Percentiles rank a stretch among this genome's conserved stretches.
Evolutionary conservation across 2,329 filamentous ascomycete genomes (phyloP).

Genomic region (Fusarium decemcellulare): DNA sequence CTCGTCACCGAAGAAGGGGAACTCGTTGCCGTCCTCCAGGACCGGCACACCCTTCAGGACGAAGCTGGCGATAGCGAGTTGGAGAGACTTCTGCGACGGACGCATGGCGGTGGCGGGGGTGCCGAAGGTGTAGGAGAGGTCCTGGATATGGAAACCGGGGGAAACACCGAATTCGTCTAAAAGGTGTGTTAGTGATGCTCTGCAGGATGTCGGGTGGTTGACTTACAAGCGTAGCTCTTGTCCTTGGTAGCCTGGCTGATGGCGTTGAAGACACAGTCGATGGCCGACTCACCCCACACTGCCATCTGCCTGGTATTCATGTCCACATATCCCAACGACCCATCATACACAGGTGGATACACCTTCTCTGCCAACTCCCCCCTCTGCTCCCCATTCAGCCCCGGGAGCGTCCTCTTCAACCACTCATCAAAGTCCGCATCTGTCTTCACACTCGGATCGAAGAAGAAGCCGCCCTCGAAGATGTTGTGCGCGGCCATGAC

Average conservation of each 20-base stretch:
- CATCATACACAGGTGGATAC: not conserved
- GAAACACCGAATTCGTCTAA: not conserved
- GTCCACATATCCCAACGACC: not conserved
- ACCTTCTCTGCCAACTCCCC: not conserved
- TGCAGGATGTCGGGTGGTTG: fast-evolving
- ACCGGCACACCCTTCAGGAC: not conserved
- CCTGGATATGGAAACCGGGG: not conserved
- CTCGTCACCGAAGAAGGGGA: not conserved
- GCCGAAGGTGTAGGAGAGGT: not conserved
- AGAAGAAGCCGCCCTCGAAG: conserved; percentile 4
- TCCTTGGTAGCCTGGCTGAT: not conserved
- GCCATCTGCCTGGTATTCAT: conserved; percentile 1
- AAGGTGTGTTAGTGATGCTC: fast-evolving
- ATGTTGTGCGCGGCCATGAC: not conserved
- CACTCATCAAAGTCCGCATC: not conserved
- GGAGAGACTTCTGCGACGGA: not conserved
- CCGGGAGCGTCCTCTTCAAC: not conserved
- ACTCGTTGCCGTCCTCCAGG: not conserved
- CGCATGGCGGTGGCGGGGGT: not conserved
- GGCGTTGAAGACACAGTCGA: not conserved
- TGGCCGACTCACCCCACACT: not conserved
- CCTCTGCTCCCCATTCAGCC: not conserved
- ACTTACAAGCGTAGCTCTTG: not conserved
- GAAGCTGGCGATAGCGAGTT: not conserved
- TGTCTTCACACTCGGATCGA: not conserved